Base-by-base conservation (phyloP, 805 yeast species). In the Metschnikowia hibisci region DNA sequence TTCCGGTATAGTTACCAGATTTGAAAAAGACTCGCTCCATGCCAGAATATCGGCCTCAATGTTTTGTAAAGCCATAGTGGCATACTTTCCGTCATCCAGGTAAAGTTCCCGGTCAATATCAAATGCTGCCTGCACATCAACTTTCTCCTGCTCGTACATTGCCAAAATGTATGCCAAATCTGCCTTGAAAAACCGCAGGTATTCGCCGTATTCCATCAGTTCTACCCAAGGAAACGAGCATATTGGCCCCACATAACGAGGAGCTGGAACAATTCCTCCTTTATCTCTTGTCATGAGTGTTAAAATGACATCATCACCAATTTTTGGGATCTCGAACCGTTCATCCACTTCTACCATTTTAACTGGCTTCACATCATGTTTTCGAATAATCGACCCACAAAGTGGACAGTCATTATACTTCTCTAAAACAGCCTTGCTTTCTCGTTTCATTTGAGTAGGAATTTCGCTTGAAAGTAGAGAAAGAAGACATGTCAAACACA, bases 401-500 rank as follows among this genome's bases (percentile, higher is more conserved):
- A 90, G 62, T 0, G 97, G 97, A 60, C 97, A 90, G 34, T 80
- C 87, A 41, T 79, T 80, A 44, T 74, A 73, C 55, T 75, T 78
- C 47, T 64, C 76, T 54, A 65, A 58, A 16, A 68, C 52, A 11
- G 64, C 71, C 28, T 50, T 53, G 26, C 59, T 49, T 52, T 68
- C 68, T 35, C 65, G 62, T 39, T 67, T 62, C 51, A 67, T 63
- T 40, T 61, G 61, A 15, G 52, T 54, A 1, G 76, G 76, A 2
- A 70, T 61, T 44, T 70, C 74, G 14, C 82, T 79, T 29, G 78
- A 84, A 34, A 87, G 66, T 54, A 86, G 78, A 34, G 89, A 77
- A 43, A 89, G 61, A 25, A 91, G 63, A 61, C 99, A 93, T 11
- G 89, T 79, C 43, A 79, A 73, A 58, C 99, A 93, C 56, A 93